Conservation (phyloP, 352 stramenopile species). For the Globisporangium nagaii region DNA sequence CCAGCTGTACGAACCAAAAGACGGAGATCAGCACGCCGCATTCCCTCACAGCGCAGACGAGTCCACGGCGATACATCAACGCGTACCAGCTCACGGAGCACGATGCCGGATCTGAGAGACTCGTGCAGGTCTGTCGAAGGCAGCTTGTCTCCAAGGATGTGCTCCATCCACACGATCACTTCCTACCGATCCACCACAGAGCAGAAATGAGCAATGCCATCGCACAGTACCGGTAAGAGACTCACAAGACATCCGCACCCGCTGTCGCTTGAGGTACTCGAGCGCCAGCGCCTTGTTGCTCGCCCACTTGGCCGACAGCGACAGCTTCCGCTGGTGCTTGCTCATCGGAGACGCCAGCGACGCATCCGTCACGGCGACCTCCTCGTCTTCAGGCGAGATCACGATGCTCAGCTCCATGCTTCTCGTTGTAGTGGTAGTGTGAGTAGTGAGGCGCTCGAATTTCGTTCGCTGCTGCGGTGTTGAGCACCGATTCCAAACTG, state of each 20-base stretch:
- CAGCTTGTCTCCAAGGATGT: conserved; percentile 52
- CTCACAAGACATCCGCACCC: conserved; percentile 18
- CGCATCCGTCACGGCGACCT: conserved; percentile 8
- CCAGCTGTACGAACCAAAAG: conserved; percentile 26
- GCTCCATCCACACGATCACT: conserved; percentile 68
- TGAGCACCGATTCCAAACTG: conserved; percentile 5
- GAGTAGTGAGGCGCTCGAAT: not conserved
- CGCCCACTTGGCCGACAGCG: conserved; percentile 70
- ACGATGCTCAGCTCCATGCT: conserved; percentile 40
- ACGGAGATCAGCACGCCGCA: too few relatives aligned
- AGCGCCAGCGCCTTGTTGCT: conserved; percentile 67
- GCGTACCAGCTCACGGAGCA: conserved; percentile 61
- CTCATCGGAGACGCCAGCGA: conserved; percentile 50
- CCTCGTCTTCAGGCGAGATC: conserved; percentile 25
- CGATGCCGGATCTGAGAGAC: conserved; percentile 63
- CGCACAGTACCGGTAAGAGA: too few relatives aligned
- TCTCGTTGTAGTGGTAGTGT: conserved; percentile 1
- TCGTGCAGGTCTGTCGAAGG: conserved; percentile 53
- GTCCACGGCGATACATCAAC: too few relatives aligned
- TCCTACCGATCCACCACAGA: conserved; percentile 24
- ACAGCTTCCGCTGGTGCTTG: conserved; percentile 64
- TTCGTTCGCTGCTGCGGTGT: not conserved
- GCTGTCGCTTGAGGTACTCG: conserved; percentile 67
- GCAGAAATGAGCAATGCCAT: too few relatives aligned
- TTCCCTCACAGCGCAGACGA: too few relatives aligned